phyloP scores from a whole-genome alignment of 805 yeast species.

The Candida odintsovae region DNA sequence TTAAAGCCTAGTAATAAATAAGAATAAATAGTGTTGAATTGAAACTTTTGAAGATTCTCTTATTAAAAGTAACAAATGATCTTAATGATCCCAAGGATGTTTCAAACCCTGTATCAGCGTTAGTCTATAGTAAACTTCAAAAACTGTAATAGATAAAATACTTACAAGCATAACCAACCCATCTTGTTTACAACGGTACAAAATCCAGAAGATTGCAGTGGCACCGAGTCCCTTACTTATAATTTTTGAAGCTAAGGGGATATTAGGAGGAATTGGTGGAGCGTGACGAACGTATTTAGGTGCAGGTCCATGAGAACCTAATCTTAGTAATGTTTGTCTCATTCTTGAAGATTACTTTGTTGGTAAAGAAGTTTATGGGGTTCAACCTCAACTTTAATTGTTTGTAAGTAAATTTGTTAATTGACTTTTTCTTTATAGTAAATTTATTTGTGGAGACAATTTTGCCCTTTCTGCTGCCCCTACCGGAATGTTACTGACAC shows the following conservation, averaged over 20 bases:
- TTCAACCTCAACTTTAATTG: too few species aligned
- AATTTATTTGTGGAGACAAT: too few species aligned
- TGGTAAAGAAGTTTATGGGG: too few species aligned
- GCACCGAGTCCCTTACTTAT: slow-evolving; percentile 72
- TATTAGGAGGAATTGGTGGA: slow-evolving; percentile 60
- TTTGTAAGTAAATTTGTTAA: too few species aligned
- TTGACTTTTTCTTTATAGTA: too few species aligned
- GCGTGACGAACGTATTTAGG: slow-evolving; percentile 42
- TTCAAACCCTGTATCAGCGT: slow-evolving; percentile 25
- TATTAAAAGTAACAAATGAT: too few species aligned
- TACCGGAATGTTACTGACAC: too few species aligned
- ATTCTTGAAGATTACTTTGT: background rate
- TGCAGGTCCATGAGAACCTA: slow-evolving; percentile 10
- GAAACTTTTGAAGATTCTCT: too few species aligned
- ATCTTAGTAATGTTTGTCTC: slow-evolving; percentile 10
- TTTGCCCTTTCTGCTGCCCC: too few species aligned
- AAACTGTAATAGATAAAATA: background rate
- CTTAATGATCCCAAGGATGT: slow-evolving; percentile 38
- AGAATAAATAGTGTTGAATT: too few species aligned
- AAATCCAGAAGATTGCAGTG: slow-evolving; percentile 84
- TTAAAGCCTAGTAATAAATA: background rate
- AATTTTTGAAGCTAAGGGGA: slow-evolving; percentile 49
- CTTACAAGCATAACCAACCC: slow-evolving; percentile 52
- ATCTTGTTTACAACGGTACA: slow-evolving; percentile 74
- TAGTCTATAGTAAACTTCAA: background rate